Percentiles rank a stretch among this genome's conserved stretches.
Conservation (phyloP, 75 land plant species). For the Pinus albicaulis region DNA sequence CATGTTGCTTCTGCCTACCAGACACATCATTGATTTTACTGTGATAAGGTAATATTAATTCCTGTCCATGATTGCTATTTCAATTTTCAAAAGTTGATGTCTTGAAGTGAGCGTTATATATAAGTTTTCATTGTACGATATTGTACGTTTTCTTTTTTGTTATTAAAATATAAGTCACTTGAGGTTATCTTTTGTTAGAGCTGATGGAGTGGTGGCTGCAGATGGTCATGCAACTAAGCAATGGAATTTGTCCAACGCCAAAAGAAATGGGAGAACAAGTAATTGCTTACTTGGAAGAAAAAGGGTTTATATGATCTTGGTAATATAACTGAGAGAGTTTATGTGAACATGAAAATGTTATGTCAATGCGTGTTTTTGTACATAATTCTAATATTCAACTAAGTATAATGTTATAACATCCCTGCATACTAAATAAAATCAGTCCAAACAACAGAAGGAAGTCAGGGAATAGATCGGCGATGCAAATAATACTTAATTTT, state of each 20-base stretch:
- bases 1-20: no score
- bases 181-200: neutral
- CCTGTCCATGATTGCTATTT: neutral
- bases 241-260: constrained; percentile 59
- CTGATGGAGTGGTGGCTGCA: constrained; percentile 14
- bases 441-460: no score
- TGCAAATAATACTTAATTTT: no score
- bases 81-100: neutral
- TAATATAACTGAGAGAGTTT: no score
- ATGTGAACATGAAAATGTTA: no score
- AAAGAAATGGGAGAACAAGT: constrained; percentile 63
- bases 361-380: no score
- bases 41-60: neutral
- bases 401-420: no score
- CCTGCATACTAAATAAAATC: no score
- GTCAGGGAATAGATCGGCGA: no score
- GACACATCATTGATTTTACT: neutral
- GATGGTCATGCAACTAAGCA: constrained; percentile 51
- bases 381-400: no score
- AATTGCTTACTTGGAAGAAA: constrained; percentile 62
- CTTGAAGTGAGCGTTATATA: neutral
- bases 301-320: constrained; percentile 49
- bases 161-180: neutral
- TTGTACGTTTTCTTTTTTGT: neutral
- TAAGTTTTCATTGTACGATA: neutral